Evolutionary conservation across 805 yeast species (phyloP).

Genomic region (Osmozyma mogii): DNA sequence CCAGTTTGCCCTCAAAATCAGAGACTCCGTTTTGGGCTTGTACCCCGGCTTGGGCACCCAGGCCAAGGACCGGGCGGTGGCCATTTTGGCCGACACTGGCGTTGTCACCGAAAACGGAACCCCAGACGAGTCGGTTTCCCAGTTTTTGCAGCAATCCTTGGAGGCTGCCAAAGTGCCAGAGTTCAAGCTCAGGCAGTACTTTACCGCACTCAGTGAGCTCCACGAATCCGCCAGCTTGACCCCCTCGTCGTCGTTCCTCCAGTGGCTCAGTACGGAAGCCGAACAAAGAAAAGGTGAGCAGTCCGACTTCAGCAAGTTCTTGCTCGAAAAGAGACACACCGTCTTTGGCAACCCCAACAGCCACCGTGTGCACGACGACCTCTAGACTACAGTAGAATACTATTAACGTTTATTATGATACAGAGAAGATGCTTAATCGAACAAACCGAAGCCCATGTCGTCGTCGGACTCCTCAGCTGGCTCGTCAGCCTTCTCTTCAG

Average conservation of each 20-base stretch:
- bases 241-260: too few species aligned
- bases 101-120: conserved; percentile 9
- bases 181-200: too few species aligned
- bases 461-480: conserved; percentile 19
- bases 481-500: conserved; percentile 19
- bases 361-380: too few species aligned
- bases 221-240: too few species aligned
- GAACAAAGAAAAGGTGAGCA: conserved; percentile 16
- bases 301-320: conserved; percentile 22
- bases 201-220: too few species aligned
- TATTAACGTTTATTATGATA: too few species aligned
- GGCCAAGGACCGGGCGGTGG: conserved; percentile 32
- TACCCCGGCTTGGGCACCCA: conserved; percentile 21
- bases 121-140: conserved; percentile 27
- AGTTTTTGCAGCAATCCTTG: conserved; percentile 28
- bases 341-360: conserved; percentile 74
- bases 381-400: too few species aligned
- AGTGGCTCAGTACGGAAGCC: conserved; percentile 53
- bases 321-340: conserved; percentile 45
- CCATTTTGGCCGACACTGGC: conserved; percentile 24
- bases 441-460: conserved; percentile 28
- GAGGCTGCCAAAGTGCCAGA: conserved; percentile 25
- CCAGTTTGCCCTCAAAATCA: conserved; percentile 24
- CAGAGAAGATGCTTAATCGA: conserved; percentile 17
- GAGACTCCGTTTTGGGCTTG: conserved; percentile 14